Base-by-base conservation (phyloP, 176 grass and related monocot genomes). In the Neostapfia colusana region DNA sequence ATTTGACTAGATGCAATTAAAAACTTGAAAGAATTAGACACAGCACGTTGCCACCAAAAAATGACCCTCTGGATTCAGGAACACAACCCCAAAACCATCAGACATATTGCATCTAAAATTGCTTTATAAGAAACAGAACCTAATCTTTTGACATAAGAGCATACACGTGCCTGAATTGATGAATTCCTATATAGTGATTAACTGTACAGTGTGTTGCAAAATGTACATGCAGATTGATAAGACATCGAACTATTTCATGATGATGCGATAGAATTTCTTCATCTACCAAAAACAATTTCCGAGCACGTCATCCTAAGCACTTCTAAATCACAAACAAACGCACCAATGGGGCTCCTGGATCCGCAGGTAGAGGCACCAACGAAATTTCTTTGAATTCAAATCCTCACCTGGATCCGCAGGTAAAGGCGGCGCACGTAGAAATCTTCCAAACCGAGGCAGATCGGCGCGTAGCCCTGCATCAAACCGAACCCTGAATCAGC, bases 401-500 rank as follows among this genome's bases (percentile, higher is more conserved):
- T 56, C 25, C 40, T 43, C 38, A 90, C 89, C 89, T 90, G 85
- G 78, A 92, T 90, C 58, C 89, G 81, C 58, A 92, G 64, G 61
- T 96, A 89, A 23, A 95, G 83, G 39, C 92, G 92, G 16, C 92
- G 92, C 49, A 85, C 81, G 45, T 95, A 95, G 73, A 95, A 95
- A 89, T 95, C 92, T 64, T 95, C 92, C 27, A 91, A 67, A 10
- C 92, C 92, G 34, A 95, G 65, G 77, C 92, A 95, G 67, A 95
- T 89, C 73, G 92, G 92, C 50, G 86, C 89, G 45, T 91, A 91
- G 3, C 92, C 89, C 92, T 91, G 86, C 50, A 18, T 39, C 37
- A 78, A 73, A 10, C 51, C 46, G 72, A 54, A 43, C 51, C 3
- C 62, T 1, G 23, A 13, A 70, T 81, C 67, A 82, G 25, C 4